Conservation (phyloP, 352 stramenopile species). For the Phytopythium boreale region DNA sequence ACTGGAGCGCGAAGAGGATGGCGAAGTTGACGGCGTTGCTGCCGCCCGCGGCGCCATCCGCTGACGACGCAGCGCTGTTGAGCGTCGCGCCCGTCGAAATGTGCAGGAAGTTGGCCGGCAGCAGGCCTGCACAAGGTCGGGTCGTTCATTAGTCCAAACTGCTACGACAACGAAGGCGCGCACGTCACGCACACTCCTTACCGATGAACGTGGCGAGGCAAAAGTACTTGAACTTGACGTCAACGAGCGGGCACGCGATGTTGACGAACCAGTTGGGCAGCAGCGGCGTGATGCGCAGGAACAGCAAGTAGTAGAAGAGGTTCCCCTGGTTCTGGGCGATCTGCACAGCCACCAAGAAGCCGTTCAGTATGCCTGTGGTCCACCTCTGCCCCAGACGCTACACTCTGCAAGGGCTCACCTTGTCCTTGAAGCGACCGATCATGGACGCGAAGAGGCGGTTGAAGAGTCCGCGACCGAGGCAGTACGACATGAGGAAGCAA, state of each 20-base stretch:
- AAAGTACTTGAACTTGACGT: slow-evolving; percentile 84
- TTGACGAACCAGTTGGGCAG: slow-evolving; percentile 91
- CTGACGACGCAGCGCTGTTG: slow-evolving; percentile 59
- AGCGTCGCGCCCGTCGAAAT: slow-evolving; percentile 83
- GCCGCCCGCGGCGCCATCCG: slow-evolving; percentile 21
- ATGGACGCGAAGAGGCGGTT: slow-evolving; percentile 63
- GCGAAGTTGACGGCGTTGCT: slow-evolving; percentile 81
- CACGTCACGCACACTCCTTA: slow-evolving; percentile 5
- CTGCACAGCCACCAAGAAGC: slow-evolving; percentile 14
- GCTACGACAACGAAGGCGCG: neutral
- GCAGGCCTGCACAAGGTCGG: slow-evolving; percentile 27
- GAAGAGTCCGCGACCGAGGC: slow-evolving; percentile 73
- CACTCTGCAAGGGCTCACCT: slow-evolving; percentile 34
- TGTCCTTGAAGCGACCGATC: slow-evolving; percentile 77
- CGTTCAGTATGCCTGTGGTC: neutral
- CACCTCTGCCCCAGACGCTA: too few species aligned
- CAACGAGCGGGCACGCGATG: slow-evolving; percentile 81
- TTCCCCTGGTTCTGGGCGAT: slow-evolving; percentile 83
- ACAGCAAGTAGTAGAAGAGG: slow-evolving; percentile 89
- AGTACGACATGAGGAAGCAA: slow-evolving; percentile 86
- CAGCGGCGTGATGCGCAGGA: slow-evolving; percentile 83
- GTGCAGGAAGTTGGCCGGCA: slow-evolving; percentile 84
- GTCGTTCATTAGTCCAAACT: neutral
- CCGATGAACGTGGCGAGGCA: slow-evolving; percentile 81
- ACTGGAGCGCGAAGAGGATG: slow-evolving; percentile 83